Evolutionary conservation across 176 grass and related monocot genomes (phyloP).

Genomic region (Puya raimondii): DNA sequence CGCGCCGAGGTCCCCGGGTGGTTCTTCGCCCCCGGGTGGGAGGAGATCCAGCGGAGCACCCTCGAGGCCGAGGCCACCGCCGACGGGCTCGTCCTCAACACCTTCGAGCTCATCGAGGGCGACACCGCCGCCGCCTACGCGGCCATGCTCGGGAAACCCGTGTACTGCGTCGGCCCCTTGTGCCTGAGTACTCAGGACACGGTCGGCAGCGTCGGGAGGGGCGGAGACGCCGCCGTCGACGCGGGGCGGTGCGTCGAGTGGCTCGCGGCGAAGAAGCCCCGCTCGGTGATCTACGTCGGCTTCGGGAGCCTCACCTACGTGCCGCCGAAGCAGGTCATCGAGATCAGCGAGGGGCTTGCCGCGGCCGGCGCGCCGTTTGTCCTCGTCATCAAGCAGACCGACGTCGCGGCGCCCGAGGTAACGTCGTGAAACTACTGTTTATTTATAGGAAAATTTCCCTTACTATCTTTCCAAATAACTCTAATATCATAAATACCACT

Average conservation of each 20-base stretch:
- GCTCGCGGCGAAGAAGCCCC: slow-evolving; percentile 38
- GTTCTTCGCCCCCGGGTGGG: not conserved
- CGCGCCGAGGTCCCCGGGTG: not conserved
- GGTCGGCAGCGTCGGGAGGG: slow-evolving; percentile 21
- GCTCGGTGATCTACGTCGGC: slow-evolving; percentile 55
- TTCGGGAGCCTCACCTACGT: slow-evolving; percentile 54
- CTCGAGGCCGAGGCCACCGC: slow-evolving; percentile 22
- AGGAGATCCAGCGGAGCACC: slow-evolving; percentile 23
- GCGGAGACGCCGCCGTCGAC: slow-evolving; percentile 41
- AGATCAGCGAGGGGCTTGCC: slow-evolving; percentile 41
- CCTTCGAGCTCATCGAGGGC: slow-evolving; percentile 46
- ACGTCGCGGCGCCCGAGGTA: not conserved
- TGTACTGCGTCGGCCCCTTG: slow-evolving; percentile 52
- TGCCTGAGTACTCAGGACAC: slow-evolving; percentile 34
- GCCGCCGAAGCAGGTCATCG: slow-evolving; percentile 38
- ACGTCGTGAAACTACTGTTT: no score
- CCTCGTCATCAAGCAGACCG: not conserved
- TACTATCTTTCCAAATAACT: no score
- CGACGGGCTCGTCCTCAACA: slow-evolving; percentile 48
- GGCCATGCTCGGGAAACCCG: slow-evolving; percentile 27
- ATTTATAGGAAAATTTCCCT: no score
- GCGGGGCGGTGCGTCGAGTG: slow-evolving; percentile 40
- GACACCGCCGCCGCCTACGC: slow-evolving; percentile 30
- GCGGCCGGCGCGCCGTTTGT: not conserved
- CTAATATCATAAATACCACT: no score